A percentile compares a stretch with the other conserved stretches of the same genome.
These are phyloP conservation scores for Agaricales sp. DNA, from an alignment of 1,284 basidiomycete genomes.

Conservation along the genomic window DNA sequence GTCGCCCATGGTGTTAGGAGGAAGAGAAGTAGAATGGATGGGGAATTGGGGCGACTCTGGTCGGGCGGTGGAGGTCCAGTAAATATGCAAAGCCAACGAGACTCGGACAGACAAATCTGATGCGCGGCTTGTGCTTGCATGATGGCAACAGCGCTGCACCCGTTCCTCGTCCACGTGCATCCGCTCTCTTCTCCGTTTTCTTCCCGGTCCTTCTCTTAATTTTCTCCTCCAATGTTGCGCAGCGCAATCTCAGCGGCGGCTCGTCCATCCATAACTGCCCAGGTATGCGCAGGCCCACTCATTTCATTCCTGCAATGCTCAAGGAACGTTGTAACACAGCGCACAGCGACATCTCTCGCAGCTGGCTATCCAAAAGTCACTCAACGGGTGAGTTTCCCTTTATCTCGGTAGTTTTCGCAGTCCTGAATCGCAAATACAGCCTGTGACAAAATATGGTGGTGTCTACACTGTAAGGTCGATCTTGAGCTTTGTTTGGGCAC, in stretches of 20 bases:
- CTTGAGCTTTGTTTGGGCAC: conserved; percentile 14
- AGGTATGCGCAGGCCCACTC: conserved; percentile 28
- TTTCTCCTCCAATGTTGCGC: conserved; percentile 44
- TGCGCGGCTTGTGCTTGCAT: background rate
- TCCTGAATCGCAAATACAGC: conserved; percentile 30
- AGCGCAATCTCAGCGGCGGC: conserved; percentile 46
- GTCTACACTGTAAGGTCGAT: conserved; percentile 64
- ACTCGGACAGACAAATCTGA: background rate
- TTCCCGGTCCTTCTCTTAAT: conserved; percentile 17
- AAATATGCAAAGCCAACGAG: too few species aligned
- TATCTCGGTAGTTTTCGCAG: background rate
- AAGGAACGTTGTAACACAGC: conserved; percentile 25
- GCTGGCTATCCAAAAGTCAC: conserved; percentile 72
- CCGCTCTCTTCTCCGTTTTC: conserved; percentile 5
- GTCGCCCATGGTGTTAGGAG: conserved; percentile 11
- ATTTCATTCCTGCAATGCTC: conserved; percentile 3
- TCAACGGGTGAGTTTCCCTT: conserved; percentile 42
- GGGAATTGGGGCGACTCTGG: background rate
- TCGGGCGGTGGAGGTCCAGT: too few species aligned
- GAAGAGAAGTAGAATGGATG: background rate
- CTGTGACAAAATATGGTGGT: conserved; percentile 92
- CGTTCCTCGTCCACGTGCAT: too few species aligned
- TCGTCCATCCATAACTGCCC: conserved; percentile 41
- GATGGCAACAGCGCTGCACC: background rate
- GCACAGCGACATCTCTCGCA: conserved; percentile 71